Evolutionary conservation across 495 filamentous ascomycete genomes (phyloP), one percentile per base, ranked within the genome.

Genomic region (Penicillium taxi): DNA sequence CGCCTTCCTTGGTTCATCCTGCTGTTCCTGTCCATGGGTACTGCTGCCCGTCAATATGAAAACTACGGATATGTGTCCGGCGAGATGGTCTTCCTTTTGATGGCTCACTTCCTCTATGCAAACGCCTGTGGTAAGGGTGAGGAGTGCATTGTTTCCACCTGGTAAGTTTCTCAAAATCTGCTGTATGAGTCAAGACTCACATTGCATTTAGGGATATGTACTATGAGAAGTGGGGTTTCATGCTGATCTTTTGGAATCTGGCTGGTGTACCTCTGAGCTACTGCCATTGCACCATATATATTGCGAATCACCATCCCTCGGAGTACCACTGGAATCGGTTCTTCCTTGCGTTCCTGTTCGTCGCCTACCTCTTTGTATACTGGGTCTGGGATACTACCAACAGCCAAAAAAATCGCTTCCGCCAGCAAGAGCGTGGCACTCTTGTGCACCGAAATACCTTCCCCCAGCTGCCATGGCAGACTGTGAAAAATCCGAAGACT

Each of bases 221-320:
- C 72, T 89, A 90, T 56, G 91, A 98, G 72, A 98, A 98, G 72
- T 95, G 88, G 86, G 91, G 91, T 50, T 98, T 96, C 69, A 95
- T 98, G 90, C 74, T 98, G 37, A 95, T 95, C 63, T 98, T 98
- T 77, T 98, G 91, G 91, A 98, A 98, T 65, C 69, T 98, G 56
- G 87, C 88, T 37, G 91, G 91, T 45, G 91, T 98, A 12, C 91
- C 91, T 9, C 70, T 96, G 28, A 87, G 78, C 41, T 98, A 98
- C 74, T 96, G 91, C 72, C 90, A 98, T 71, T 93, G 84, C 73
- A 88, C 83, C 23, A 71, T 98, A 52, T 98, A 89, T 67, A 77
- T 98, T 46, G 89, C 86, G 40, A 90, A 82, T 65, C 86, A 94
- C 61, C 64, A 81, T 44, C 88, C 91, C 1, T 69, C 74, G n/a